Evolutionary conservation across 345 rosid genomes (phyloP).

Genomic region (Acer campestre): DNA sequence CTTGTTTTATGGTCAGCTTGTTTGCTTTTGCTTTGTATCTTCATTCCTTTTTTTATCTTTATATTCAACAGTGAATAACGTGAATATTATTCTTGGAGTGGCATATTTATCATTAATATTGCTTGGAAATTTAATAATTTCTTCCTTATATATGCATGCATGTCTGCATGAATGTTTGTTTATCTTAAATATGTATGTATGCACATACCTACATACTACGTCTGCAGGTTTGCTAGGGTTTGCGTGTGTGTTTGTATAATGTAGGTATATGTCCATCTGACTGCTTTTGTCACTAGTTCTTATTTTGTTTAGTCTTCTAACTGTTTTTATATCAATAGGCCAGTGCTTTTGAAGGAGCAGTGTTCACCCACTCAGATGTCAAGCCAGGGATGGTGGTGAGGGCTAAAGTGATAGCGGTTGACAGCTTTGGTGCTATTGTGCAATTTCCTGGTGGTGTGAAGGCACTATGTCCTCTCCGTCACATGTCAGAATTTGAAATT

Average conservation of each 20-base stretch:
- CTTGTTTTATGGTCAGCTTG: not conserved
- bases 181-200: not conserved
- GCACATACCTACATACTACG: not conserved
- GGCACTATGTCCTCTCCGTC: constrained; percentile 93
- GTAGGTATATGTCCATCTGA: not conserved
- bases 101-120: constrained; percentile 1
- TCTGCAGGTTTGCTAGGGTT: not conserved
- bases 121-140: not conserved
- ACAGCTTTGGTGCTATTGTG: constrained; percentile 90
- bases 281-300: not conserved
- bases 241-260: not conserved
- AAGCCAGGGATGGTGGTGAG: constrained; percentile 94
- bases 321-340: constrained; percentile 55
- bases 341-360: constrained; percentile 93
- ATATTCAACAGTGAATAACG: not conserved
- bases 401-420: constrained; percentile 76
- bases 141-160: not conserved
- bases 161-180: not conserved
- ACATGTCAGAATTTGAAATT: constrained; percentile 97
- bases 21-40: not conserved
- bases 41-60: not conserved
- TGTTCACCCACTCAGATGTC: constrained; percentile 90
- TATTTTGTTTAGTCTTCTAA: constrained; percentile 10
- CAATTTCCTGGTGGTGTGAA: constrained; percentile 95
- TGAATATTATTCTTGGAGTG: not conserved